A percentile compares a stretch with the other conserved stretches of the same genome.
phyloP scores from a whole-genome alignment of 306 rosid genomes.

The Rosa chinensis region DNA sequence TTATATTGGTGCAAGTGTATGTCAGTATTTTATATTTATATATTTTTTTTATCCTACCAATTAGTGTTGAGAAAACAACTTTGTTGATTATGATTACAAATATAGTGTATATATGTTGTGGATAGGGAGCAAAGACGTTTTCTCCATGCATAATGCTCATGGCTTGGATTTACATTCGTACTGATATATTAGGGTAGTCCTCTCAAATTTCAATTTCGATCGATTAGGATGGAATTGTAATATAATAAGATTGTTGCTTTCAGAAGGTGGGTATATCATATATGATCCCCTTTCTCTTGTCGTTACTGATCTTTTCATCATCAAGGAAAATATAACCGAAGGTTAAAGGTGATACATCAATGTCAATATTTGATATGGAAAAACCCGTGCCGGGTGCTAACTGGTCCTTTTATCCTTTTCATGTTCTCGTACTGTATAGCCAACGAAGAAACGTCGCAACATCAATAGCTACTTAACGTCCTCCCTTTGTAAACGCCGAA shows the following conservation, averaged over 20 bases:
- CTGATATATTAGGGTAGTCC: too few relatives aligned
- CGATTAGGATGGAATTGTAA: not conserved
- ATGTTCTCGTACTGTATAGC: not conserved
- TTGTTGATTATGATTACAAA: too few relatives aligned
- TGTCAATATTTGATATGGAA: not conserved
- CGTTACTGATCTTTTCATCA: not conserved
- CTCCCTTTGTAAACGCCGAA: not conserved
- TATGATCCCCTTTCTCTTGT: not conserved
- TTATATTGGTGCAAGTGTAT: too few relatives aligned
- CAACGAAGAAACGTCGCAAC: not conserved
- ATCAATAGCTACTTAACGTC: not conserved
- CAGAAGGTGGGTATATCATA: not conserved
- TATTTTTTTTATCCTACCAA: too few relatives aligned
- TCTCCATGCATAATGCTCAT: too few relatives aligned
- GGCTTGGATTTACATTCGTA: too few relatives aligned
- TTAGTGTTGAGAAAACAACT: too few relatives aligned
- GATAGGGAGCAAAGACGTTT: too few relatives aligned
- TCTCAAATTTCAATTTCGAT: too few relatives aligned
- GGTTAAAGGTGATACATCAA: not conserved
- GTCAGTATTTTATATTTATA: too few relatives aligned
- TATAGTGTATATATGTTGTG: too few relatives aligned
- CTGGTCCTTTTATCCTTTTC: not conserved
- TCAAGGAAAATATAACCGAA: not conserved
- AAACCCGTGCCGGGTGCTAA: not conserved
- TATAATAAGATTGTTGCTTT: not conserved